Evolutionary conservation across 2,329 filamentous ascomycete species (phyloP).

Genomic region (Sarocladium oryzae): DNA sequence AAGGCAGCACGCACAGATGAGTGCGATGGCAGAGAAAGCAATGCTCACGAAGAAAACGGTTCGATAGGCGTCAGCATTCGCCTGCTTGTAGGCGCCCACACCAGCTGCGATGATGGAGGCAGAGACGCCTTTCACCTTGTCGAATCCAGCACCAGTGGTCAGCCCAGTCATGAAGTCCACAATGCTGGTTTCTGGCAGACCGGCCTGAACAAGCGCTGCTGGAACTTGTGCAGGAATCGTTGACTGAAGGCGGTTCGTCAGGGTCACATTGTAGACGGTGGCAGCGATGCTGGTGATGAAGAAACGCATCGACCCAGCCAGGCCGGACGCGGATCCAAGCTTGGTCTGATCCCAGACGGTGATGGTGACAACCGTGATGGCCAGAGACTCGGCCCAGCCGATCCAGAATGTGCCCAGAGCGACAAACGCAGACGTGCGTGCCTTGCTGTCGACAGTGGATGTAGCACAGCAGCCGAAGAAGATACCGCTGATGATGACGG

Average conservation of each 20-base stretch:
- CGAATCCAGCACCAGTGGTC: conserved; percentile 20
- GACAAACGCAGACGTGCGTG: conserved; percentile 21
- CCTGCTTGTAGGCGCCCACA: conserved; percentile 23
- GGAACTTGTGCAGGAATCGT: conserved; percentile 25
- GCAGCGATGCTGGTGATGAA: conserved; percentile 26
- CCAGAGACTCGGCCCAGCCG: conserved; percentile 28
- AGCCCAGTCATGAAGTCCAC: conserved; percentile 27
- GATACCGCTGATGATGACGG: conserved; percentile 21
- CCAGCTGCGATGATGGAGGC: conserved; percentile 22
- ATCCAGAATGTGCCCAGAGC: conserved; percentile 26
- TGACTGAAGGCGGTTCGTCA: conserved; percentile 24
- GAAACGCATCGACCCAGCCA: conserved; percentile 30
- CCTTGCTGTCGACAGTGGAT: conserved; percentile 20
- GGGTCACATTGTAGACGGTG: conserved; percentile 27
- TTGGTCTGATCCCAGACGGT: conserved; percentile 26
- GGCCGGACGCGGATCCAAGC: conserved; percentile 27
- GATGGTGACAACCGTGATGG: conserved; percentile 28
- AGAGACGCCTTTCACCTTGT: conserved; percentile 23
- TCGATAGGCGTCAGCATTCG: conserved; percentile 26
- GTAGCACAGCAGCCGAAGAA: conserved; percentile 24
- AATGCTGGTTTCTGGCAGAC: conserved; percentile 28
- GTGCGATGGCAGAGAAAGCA: conserved; percentile 25
- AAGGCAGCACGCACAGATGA: conserved; percentile 23
- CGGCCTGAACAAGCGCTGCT: conserved; percentile 27
- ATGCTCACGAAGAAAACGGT: conserved; percentile 29